Base-by-base conservation (phyloP, 192 early-diverging fungal species). In the Umbelopsis isabellina region DNA sequence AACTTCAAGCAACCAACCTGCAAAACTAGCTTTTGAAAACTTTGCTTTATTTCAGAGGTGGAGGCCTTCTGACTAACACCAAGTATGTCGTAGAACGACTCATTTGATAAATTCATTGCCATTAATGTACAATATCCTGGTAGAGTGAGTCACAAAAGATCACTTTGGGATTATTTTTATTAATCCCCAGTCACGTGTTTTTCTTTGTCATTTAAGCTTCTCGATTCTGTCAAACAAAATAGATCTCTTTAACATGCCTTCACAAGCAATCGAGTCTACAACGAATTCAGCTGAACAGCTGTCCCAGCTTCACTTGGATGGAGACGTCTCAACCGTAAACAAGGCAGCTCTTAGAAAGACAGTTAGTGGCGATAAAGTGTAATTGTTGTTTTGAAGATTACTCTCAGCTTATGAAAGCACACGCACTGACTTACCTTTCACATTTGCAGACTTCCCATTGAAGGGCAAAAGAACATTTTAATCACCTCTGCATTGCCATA, bases 401-500 rank as follows among this genome's bases (percentile, higher is more conserved):
- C 20, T 3, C 11, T 6, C n/a, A 47, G 16, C 27, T 49, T 12
- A 4, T 23, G n/a, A 18, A 69, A 49, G 37, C 61, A 41, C 2
- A 22, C 21, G 4, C 2, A 48, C 7, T 9, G 15, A 3, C 5
- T 20, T 48, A 22, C 52, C 23, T 33, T 27, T 55, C 35, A 33
- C 0, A 6, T 61, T 11, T 11, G 20, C 41, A 84, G 83, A 47
- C 66, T 79, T 16, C 95, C 95, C 27, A 84, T 85, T 18, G 74
- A 82, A 16, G 87, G 86, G n/a, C 58, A 90, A 67, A 86, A 89
- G 66, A 99, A 99, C 82, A 81, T 99, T 35, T 83, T 99, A 74
- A 92, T 99, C 73, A 99, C 98, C 10, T 92, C 90, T 46, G 98
- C 98, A 8, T 85, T 99, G 68, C 96, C 98, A 15, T 99, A 98